Base-by-base conservation (phyloP, 441 rosid species). In the Lagerstroemia fauriei region DNA sequence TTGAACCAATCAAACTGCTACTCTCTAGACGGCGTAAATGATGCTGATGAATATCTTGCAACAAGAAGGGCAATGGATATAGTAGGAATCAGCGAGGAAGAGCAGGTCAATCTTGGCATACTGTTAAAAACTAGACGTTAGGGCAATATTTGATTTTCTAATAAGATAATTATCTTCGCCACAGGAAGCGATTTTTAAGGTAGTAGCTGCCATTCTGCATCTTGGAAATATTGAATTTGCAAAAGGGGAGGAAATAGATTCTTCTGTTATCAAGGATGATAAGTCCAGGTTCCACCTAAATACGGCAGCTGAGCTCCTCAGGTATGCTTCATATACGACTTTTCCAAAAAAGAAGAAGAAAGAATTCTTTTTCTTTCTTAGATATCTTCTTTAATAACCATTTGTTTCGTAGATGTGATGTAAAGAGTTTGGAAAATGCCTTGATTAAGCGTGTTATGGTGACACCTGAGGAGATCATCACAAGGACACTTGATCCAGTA, bases 11-110 rank as follows among this genome's bases (percentile, higher is more conserved):
- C 99, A 24, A 89, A 87, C 82, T 97, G 99, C 87, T 93, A 81
- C 87, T 90, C 87, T 83, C 83, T 97, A 89, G 95, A 95, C 87
- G 99, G 97, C 74, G 91, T 97, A 82, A 91, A 91, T 88, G 99
- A 97, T 84, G 87, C 96, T 8, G 92, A 94, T 32, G 99, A 97
- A 84, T 97, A 97, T 87, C 95, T 95, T 78, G 99, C 98, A 82
- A 97, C 98, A 86, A 93, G 97, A 87, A 88, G 99, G 89, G 99
- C 99, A 59, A 97, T 97, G 99, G 99, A 97, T 88, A 73, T 97
- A 47, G 99, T 97, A 80, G 99, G 99, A 88, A 94, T 97, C 89
- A 93, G 92, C 80, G 98, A 91, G 85, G 94, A 97, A 85, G 97
- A 95, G 80, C 99, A 97, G 98, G 99, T 97, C 81, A 78, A 91